Conservation (phyloP, 371 early-diverging fungal genomes). For the Homolaphlyctis polyrhiza region DNA sequence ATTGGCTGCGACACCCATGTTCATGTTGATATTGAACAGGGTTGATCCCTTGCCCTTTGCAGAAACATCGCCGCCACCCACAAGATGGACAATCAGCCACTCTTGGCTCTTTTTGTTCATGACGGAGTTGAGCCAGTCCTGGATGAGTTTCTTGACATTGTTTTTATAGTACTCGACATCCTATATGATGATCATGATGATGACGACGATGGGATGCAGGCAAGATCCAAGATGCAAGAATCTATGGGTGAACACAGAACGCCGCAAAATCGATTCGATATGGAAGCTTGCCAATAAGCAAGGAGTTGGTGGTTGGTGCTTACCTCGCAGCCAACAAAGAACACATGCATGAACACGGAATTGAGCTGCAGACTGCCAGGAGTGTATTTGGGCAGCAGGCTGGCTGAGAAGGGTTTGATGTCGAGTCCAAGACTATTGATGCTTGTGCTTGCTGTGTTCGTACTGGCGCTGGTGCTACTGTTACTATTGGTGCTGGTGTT, state of each 20-base stretch:
- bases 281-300: too few relatives aligned
- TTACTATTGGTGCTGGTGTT: too few relatives aligned
- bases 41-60: conserved; percentile 30
- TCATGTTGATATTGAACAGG: conserved; percentile 32
- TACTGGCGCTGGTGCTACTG: conserved; percentile 3
- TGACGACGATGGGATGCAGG: too few relatives aligned
- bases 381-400: conserved; percentile 47
- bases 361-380: conserved; percentile 59
- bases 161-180: conserved; percentile 82
- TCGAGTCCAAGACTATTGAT: conserved; percentile 57
- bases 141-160: conserved; percentile 65
- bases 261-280: too few relatives aligned
- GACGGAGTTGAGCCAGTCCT: conserved; percentile 76
- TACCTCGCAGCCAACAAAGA: conserved; percentile 79
- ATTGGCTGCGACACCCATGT: conserved; percentile 46
- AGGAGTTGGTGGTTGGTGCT: too few relatives aligned
- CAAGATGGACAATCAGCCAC: conserved; percentile 86
- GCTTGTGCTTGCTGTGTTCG: conserved; percentile 10
- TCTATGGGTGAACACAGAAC: too few relatives aligned
- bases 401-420: conserved; percentile 59
- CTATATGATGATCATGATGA: too few relatives aligned
- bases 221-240: too few relatives aligned
- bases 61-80: conserved; percentile 62
- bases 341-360: conserved; percentile 69
- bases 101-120: conserved; percentile 79